phyloP scores from a whole-genome alignment of 345 rosid species.

The Gynandropsis gynandra region DNA sequence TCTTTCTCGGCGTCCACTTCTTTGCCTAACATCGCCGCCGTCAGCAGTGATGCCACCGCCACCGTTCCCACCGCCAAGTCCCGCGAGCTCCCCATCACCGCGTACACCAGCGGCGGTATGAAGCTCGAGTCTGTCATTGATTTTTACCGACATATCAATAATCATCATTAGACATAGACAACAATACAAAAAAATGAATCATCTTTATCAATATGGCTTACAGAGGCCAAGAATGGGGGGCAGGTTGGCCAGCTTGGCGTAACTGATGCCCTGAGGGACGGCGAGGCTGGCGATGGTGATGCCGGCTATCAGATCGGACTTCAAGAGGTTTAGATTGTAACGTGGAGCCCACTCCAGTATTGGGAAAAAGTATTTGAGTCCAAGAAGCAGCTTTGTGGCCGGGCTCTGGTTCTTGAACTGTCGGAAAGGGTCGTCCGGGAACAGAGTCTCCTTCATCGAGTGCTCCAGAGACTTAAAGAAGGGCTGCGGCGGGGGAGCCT shows the following conservation, averaged over 20 bases:
- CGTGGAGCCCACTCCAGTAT: slow-evolving; percentile 88
- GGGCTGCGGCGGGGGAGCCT: slow-evolving; percentile 68
- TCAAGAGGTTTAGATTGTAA: slow-evolving; percentile 66
- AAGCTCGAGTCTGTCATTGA: slow-evolving; percentile 72
- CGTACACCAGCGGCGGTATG: slow-evolving; percentile 86
- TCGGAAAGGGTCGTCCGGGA: slow-evolving; percentile 87
- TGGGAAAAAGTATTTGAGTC: slow-evolving; percentile 64
- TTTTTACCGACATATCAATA: not conserved
- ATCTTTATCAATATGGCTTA: slow-evolving; percentile 27
- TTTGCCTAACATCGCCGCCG: slow-evolving; percentile 64
- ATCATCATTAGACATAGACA: not conserved
- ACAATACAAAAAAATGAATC: not conserved
- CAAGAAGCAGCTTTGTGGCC: slow-evolving; percentile 44
- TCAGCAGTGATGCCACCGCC: slow-evolving; percentile 76
- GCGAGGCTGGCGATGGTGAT: slow-evolving; percentile 95
- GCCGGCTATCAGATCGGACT: slow-evolving; percentile 76
- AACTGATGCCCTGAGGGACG: slow-evolving; percentile 96
- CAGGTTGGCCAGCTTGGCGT: slow-evolving; percentile 76
- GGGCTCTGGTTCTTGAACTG: slow-evolving; percentile 68
- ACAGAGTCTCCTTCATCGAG: slow-evolving; percentile 69
- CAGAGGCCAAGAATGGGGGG: slow-evolving; percentile 95
- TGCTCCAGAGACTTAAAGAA: slow-evolving; percentile 54
- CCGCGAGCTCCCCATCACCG: slow-evolving; percentile 91
- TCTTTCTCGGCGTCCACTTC: slow-evolving; percentile 53
- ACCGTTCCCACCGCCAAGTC: slow-evolving; percentile 92